Evolutionary conservation across 768 basidiomycete genomes (phyloP), one percentile per base, ranked within the genome.

Genomic region (Butyriboletus loyo): DNA sequence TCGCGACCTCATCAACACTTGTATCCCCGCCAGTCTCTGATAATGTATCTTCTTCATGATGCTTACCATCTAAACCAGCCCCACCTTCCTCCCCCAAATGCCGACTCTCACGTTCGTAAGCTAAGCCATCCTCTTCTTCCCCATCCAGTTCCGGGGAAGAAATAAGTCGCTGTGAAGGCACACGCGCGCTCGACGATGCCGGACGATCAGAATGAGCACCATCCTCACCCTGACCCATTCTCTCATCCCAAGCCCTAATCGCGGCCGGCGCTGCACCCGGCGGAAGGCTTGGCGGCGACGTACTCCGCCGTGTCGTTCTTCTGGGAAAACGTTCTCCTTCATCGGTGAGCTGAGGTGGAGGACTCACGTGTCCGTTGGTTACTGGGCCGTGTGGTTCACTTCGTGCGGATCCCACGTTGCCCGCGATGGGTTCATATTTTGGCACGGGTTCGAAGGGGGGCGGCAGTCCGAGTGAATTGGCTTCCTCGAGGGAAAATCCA

Each of bases 241-340:
- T 67, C 49, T 68, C 68, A 54, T 72, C 72, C 56, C 72, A 73
- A 42, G 66, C 66, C 54, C 66, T 74, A 66, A 55, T 71, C 58
- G 52, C 57, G 45, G 71, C 57, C 58, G 71, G 69, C 25, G 74
- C 75, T 15, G 77, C 75, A 28, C 75, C 77, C 11, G 73, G 72
- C 5, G 80, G 75, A 15, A 74, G 75, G 11, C 60, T 72, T n/a
- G 66, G 67, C 6, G 73, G 74, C 10, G 71, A 71, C 10, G 55
- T 72, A 71, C 63, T 64, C 32, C 66, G 63, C 55, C 66, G 53
- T 14, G 60, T 56, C 17, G 62, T 35, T 50, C 60, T 68, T 62
- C 68, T 68, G 6, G 52, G 40, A 25, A 54, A 42, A 59, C 44
- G 39, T 24, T 64, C 40, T 11, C 50, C 36, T 61, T 61, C 56